A percentile compares a stretch with the other conserved stretches of the same genome.
Conservation (phyloP, 306 rosid genomes). For the Trifolium subterraneum region DNA sequence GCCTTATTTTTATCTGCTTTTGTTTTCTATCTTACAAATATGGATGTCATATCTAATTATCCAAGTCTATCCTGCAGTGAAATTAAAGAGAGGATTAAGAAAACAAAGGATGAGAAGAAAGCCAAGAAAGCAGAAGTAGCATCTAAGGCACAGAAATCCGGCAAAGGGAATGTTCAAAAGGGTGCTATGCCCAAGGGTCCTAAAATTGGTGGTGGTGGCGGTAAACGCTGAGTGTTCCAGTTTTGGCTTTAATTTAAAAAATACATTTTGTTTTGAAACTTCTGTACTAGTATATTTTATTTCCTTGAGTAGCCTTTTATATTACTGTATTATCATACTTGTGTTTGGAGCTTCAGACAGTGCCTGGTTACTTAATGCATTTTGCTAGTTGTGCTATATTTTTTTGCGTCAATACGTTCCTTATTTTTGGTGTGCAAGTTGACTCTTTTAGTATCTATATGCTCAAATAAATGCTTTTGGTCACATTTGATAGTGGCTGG, state of each 20-base stretch:
- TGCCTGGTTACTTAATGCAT: background rate
- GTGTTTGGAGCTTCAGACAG: constrained; percentile 31
- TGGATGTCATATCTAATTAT: background rate
- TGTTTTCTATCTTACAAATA: background rate
- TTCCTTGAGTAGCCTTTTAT: constrained; percentile 24
- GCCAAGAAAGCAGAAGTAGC: constrained; percentile 82
- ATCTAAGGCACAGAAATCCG: constrained; percentile 67
- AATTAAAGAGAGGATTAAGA: constrained; percentile 86
- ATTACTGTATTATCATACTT: constrained; percentile 19
- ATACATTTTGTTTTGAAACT: constrained; percentile 37
- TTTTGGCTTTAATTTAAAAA: constrained; percentile 29
- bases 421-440: background rate
- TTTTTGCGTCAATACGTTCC: background rate
- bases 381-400: background rate
- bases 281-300: constrained; percentile 42
- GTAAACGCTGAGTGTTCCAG: constrained; percentile 66
- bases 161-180: constrained; percentile 62
- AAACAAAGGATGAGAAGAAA: constrained; percentile 89
- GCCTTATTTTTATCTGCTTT: background rate
- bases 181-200: constrained; percentile 80
- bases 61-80: constrained; percentile 53
- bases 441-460: background rate
- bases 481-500: too few relatives aligned
- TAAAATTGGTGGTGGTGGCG: constrained; percentile 89
- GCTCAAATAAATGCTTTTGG: background rate